phyloP scores from a whole-genome alignment of 225 moss, liverwort and hornwort species.

The Takakia lepidozioides region DNA sequence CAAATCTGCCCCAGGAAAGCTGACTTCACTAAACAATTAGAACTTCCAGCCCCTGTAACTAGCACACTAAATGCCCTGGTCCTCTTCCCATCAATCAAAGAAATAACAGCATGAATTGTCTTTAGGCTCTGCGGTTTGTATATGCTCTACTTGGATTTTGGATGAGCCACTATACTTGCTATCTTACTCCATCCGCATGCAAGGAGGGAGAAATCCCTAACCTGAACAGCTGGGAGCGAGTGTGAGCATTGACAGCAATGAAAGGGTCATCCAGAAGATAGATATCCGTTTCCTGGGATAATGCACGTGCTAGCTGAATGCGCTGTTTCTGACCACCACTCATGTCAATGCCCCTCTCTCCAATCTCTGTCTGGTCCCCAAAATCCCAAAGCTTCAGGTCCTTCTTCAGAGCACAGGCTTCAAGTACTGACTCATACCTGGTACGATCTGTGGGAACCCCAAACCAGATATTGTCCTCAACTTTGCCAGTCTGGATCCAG shows the following conservation, averaged over 20 bases:
- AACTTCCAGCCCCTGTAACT: too few relatives aligned
- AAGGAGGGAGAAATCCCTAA: too few relatives aligned
- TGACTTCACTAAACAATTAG: too few relatives aligned
- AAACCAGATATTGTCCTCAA: slow-evolving; percentile 62
- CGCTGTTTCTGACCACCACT: too few relatives aligned
- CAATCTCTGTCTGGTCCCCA: slow-evolving; percentile 78
- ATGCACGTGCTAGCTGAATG: slow-evolving; percentile 70
- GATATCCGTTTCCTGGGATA: slow-evolving; percentile 62
- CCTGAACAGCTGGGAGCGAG: slow-evolving; percentile 51
- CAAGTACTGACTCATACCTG: slow-evolving; percentile 33
- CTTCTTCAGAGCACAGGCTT: slow-evolving; percentile 33
- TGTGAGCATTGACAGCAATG: slow-evolving; percentile 73
- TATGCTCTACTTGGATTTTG: too few relatives aligned
- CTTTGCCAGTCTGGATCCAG: slow-evolving; percentile 69
- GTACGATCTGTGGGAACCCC: slow-evolving; percentile 33
- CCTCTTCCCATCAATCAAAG: too few relatives aligned
- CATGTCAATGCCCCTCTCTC: slow-evolving; percentile 73
- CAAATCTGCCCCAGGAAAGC: too few relatives aligned
- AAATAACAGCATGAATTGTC: too few relatives aligned
- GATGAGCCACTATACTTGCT: too few relatives aligned
- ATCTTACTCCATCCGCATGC: background rate
- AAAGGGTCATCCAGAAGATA: too few relatives aligned
- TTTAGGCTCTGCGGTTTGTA: too few relatives aligned
- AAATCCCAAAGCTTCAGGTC: slow-evolving; percentile 61
- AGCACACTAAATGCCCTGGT: too few relatives aligned